Percentiles rank a stretch among this genome's conserved stretches.
These are phyloP conservation scores for Solanum rostratum DNA, from an alignment of 257 asterid genomes.

Conservation along the genomic window DNA sequence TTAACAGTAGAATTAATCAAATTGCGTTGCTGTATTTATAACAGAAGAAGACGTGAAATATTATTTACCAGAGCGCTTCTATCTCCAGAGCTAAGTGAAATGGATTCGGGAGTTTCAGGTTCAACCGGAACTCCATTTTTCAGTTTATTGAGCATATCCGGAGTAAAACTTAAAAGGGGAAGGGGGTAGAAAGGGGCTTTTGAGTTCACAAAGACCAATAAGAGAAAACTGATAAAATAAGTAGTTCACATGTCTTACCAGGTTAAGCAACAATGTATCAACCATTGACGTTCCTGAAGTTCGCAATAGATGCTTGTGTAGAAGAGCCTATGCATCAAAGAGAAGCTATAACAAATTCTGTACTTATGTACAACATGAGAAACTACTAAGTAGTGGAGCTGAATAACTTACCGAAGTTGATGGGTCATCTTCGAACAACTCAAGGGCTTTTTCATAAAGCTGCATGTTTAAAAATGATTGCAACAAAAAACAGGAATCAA, in stretches of 20 bases:
- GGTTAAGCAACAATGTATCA: constrained; percentile 59
- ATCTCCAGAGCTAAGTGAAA: constrained; percentile 48
- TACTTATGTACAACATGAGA: neutral
- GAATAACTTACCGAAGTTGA: constrained; percentile 60
- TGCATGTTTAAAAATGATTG: constrained; percentile 77
- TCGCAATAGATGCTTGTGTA: constrained; percentile 88
- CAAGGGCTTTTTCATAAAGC: constrained; percentile 85
- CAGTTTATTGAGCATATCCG: constrained; percentile 72
- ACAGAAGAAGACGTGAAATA: neutral
- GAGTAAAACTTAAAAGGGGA: neutral
- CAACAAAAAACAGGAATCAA: constrained; percentile 7
- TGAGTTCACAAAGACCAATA: neutral
- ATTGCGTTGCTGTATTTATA: neutral
- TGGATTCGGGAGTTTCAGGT: constrained; percentile 44
- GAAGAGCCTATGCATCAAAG: constrained; percentile 37
- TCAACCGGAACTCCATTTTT: constrained; percentile 67
- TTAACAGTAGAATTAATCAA: neutral
- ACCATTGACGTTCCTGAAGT: constrained; percentile 64
- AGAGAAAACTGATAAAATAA: neutral
- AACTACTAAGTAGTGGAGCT: constrained; percentile 3
- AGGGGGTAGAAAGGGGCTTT: neutral
- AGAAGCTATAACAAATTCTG: neutral
- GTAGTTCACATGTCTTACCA: constrained; percentile 40
- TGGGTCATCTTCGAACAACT: constrained; percentile 86
- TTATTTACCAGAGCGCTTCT: constrained; percentile 54